Evolutionary conservation across 2,329 filamentous ascomycete species (phyloP).

Genomic region (Metarhizium humberi): DNA sequence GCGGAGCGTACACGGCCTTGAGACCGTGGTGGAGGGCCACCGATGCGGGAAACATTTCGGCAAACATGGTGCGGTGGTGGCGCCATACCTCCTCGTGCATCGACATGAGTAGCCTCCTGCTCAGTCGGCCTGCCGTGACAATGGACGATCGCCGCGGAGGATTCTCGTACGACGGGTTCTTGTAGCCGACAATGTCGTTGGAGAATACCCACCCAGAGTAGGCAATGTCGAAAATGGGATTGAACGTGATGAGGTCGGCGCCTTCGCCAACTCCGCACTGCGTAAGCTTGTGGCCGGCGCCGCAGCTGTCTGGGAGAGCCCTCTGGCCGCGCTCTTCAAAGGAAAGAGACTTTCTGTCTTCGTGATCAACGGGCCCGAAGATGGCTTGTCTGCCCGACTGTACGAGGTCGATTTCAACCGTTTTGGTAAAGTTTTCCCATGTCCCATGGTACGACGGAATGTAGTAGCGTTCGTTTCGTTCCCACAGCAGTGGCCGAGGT

Average conservation of each 20-base stretch:
- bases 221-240: constrained; percentile 65
- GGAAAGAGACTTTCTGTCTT: constrained; percentile 35
- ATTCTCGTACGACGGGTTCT: constrained; percentile 30
- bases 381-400: constrained; percentile 44
- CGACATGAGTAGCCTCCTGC: constrained; percentile 52
- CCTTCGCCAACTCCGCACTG: constrained; percentile 61
- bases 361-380: constrained; percentile 56
- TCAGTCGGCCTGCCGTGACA: constrained; percentile 61
- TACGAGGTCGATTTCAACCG: constrained; percentile 53
- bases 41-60: constrained; percentile 68
- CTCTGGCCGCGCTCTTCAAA: constrained; percentile 43
- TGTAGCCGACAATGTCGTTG: constrained; percentile 62
- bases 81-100: constrained; percentile 69
- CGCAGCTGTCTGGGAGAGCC: constrained; percentile 46
- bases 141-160: constrained; percentile 61
- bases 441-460: constrained; percentile 59
- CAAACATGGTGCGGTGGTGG: constrained; percentile 63
- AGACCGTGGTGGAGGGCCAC: constrained; percentile 66
- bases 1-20: constrained; percentile 72
- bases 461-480: constrained; percentile 68
- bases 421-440: constrained; percentile 62
- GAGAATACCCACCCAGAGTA: constrained; percentile 65
- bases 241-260: constrained; percentile 68
- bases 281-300: constrained; percentile 37
- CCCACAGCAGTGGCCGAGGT: constrained; percentile 65